Evolutionary conservation across 257 asterid genomes (phyloP).

Genomic region (Nicotiana tomentosiformis): DNA sequence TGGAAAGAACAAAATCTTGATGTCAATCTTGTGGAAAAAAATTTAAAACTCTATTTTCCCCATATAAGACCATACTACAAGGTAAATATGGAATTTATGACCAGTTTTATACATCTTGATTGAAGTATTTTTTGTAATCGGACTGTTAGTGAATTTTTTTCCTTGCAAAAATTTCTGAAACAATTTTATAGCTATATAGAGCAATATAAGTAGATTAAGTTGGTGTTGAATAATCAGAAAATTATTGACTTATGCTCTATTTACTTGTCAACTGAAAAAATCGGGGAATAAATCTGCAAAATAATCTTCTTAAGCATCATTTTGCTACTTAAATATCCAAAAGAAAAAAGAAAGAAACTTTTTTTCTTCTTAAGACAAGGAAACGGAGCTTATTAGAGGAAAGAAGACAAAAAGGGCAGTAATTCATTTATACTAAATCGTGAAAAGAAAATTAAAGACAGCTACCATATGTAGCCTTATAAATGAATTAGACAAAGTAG

Average conservation of each 20-base stretch:
- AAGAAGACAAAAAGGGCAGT: background rate
- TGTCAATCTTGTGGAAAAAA: background rate
- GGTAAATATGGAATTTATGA: background rate
- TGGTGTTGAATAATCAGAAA: background rate
- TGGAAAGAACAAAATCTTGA: background rate
- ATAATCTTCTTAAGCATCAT: background rate
- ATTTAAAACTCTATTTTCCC: background rate
- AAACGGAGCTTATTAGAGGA: background rate
- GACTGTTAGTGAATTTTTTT: background rate
- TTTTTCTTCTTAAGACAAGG: background rate
- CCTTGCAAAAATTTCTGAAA: background rate
- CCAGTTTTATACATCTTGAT: background rate
- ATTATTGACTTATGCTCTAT: background rate
- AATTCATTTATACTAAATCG: background rate
- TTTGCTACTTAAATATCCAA: background rate
- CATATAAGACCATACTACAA: background rate
- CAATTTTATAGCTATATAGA: background rate
- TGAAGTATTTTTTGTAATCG: background rate
- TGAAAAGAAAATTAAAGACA: background rate
- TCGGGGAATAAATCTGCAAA: background rate
- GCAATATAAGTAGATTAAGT: background rate
- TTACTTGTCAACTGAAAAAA: background rate
- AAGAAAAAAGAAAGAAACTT: background rate
- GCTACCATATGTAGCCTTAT: background rate
- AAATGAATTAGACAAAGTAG: background rate